These are phyloP conservation scores for Cladophialophora exuberans DNA, from an alignment of 2,329 filamentous ascomycete genomes.

Conservation along the genomic window DNA sequence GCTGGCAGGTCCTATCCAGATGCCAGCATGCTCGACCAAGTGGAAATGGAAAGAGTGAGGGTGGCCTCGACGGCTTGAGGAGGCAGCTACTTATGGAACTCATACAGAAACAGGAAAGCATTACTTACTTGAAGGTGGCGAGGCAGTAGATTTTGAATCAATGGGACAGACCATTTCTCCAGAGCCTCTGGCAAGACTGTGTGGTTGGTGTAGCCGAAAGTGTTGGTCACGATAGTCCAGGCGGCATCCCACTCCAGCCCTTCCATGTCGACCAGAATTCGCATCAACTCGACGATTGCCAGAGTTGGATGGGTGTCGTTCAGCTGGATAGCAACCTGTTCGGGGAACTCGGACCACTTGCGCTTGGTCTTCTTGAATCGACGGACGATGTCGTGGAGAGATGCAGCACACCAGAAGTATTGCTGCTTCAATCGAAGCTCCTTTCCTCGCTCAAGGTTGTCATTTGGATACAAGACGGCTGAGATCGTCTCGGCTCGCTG, in stretches of 20 bases:
- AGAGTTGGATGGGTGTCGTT: slow-evolving; percentile 98
- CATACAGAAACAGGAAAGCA: background rate
- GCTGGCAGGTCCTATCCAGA: no score
- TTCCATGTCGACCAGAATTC: slow-evolving; percentile 87
- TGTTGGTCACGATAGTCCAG: slow-evolving; percentile 77
- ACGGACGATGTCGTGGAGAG: slow-evolving; percentile 91
- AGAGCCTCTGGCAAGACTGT: slow-evolving; percentile 95
- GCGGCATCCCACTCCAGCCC: slow-evolving; percentile 91
- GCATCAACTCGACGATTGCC: slow-evolving; percentile 92
- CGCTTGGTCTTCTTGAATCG: slow-evolving; percentile 97
- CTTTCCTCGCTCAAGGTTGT: slow-evolving; percentile 94
- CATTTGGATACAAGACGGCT: slow-evolving; percentile 94
- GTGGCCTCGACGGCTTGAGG: no score
- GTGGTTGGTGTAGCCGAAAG: slow-evolving; percentile 97
- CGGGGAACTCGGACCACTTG: slow-evolving; percentile 87
- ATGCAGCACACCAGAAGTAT: slow-evolving; percentile 99
- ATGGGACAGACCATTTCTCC: slow-evolving; percentile 96
- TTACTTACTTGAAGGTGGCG: slow-evolving; percentile 72
- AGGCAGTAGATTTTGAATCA: slow-evolving; percentile 89
- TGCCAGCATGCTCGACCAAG: no score
- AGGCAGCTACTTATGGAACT: no score
- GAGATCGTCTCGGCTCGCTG: slow-evolving; percentile 99
- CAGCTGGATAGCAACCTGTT: slow-evolving; percentile 94
- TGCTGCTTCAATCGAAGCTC: slow-evolving; percentile 98
- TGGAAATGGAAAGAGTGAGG: no score